Base-by-base conservation (phyloP, 2,329 filamentous ascomycete genomes). In the Colletotrichum australisinense region DNA sequence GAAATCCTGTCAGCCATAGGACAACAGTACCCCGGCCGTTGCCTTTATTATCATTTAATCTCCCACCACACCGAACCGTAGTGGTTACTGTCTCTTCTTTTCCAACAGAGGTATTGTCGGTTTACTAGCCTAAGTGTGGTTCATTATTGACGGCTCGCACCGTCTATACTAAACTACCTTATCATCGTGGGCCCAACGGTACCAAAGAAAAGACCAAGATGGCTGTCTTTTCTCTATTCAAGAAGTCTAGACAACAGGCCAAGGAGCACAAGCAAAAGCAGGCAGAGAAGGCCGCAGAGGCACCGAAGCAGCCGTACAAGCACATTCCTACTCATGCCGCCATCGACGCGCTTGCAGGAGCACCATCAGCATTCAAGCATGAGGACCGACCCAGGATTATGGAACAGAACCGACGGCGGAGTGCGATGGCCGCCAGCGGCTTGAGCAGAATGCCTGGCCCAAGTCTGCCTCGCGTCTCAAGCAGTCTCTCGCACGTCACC, bases 281-380 rank as follows among this genome's bases (percentile, higher is more conserved):
- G 72, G 84, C 81, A 55, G 86, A 87, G 76, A 85, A 87, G 76
- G 81, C 85, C 64, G 78, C 81, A 55, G 84, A 86, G 74, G 49
- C 66, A 6, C 55, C 74, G 3, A 84, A 84, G 66, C 74, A 81
- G n/a, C 84, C 87, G 14, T 92, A 92, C 80, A 87, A 83, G 65
- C 90, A 92, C 78, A 81, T 90, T 24, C 89, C 90, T n/a, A 91
- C 84, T 16, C 91, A 93, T 78, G 90, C 90, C 32, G 89, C 88
- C 58, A 79, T 84, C 14, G 90, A 92, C 80, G 89, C 90, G 56
- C 81, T 91, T 56, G 83, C 85, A 26, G 87, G 86, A 35, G 88
- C 88, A 3, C 89, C 89, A 11, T 83, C 86, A 1, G 86, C 83
- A 75, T 90, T 86, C 85, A 86, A 85, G 72, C 77, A 83, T 8